Base-by-base conservation (phyloP, 2,329 filamentous ascomycete species). In the Colletotrichum nymphaeae region DNA sequence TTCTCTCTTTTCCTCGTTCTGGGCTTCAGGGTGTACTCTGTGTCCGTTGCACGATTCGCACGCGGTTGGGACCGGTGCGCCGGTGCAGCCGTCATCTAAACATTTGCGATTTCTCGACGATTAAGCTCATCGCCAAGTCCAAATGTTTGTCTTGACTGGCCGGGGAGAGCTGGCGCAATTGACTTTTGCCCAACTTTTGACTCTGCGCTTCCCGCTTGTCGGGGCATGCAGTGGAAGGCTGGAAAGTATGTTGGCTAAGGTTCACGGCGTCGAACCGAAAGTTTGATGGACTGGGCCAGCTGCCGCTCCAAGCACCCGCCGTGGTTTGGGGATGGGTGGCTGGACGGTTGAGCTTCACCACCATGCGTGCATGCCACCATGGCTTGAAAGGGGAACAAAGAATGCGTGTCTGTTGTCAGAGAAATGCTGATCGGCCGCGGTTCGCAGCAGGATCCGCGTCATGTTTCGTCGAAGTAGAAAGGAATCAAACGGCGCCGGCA, bases 361-460 rank as follows among this genome's bases (percentile, higher is more conserved):
- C 16, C 37, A 42, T 19, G 37, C 37, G 16, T 57, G 35, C 28
- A 32, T 46, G 46, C 66, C 42, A 35, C 69, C 49, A 52, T 70
- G 55, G 32, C 42, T 35, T 4, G 19, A 60, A 35, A 67, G 24
- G 65, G 65, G n/a, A 49, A 62, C 12, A 62, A 66, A n/a, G 28
- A 28, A 46, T 16, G 49, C 55, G 49, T 37, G 42, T 56, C 67
- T 52, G 56, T 28, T 65, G 55, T 66, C 46, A 65, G 46, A 62
- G 56, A 70, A 71, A 71, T 71, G 62, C 62, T 66, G 71, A 73
- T 73, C 71, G 62, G 56, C 71, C 30, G 55, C 62, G 24, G 67
- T 66, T 70, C 56, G 56, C 62, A 66, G 67, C 37, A 57, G 35
- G 67, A 73, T 63, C 71, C 56, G 67, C 71, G 60, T 66, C 56